Evolutionary conservation across 331 rosid species (phyloP).

Genomic region (Pyracantha coccinea): DNA sequence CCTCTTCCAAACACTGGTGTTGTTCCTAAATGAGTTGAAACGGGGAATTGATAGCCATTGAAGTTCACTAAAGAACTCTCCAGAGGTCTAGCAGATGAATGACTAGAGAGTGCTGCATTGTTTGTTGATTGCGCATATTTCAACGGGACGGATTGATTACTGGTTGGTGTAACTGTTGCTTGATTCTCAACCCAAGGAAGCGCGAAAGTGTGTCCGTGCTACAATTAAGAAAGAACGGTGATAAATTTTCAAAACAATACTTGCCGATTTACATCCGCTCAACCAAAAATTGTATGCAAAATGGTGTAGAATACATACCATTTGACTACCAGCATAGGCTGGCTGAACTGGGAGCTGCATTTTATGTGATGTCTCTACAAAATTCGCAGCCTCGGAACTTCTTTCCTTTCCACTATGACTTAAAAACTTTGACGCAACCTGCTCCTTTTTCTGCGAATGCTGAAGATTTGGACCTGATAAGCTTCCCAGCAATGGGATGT

Average conservation of each 20-base stretch:
- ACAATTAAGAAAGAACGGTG: constrained; percentile 21
- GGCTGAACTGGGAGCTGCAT: constrained; percentile 31
- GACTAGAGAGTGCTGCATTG: constrained; percentile 21
- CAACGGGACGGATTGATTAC: constrained; percentile 29
- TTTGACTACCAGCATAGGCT: constrained; percentile 21
- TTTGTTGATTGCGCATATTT: constrained; percentile 19
- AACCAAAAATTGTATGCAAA: constrained; percentile 7
- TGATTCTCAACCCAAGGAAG: constrained; percentile 41
- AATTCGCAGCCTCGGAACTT: constrained; percentile 19
- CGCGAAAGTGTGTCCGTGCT: constrained; percentile 39
- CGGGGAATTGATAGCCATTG: constrained; percentile 46
- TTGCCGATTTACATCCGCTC: not conserved
- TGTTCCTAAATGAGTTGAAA: constrained; percentile 42
- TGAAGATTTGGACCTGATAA: constrained; percentile 19
- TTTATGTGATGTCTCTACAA: constrained; percentile 25
- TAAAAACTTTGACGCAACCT: constrained; percentile 13
- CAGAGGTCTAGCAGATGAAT: constrained; percentile 33
- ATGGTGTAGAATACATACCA: constrained; percentile 38
- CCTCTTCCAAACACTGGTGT: constrained; percentile 36
- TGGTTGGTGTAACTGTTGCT: constrained; percentile 23
- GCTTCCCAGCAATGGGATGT: constrained; percentile 28
- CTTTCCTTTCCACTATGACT: constrained; percentile 22
- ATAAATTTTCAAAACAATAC: not conserved
- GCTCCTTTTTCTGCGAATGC: constrained; percentile 14
- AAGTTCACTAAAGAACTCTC: constrained; percentile 37